These are phyloP conservation scores for Russula olivacea DNA, from an alignment of 768 basidiomycete genomes.

Conservation along the genomic window DNA sequence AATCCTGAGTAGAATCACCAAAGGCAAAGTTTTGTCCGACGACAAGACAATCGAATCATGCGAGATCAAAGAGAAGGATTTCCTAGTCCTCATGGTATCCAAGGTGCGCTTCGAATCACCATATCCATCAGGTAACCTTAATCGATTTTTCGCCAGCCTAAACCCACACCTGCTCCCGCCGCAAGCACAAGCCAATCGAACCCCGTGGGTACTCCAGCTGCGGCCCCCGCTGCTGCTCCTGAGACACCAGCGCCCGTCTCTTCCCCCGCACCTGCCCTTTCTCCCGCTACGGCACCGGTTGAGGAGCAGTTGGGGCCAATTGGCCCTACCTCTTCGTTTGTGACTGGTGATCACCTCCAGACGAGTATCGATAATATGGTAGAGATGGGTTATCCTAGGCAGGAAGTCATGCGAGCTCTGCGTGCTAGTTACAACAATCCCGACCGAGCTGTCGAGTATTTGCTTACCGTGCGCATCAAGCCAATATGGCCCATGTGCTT, in stretches of 20 bases:
- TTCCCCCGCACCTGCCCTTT: slow-evolving; percentile 31
- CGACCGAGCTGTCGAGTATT: slow-evolving; percentile 96
- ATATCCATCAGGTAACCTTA: background rate
- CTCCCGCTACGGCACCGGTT: slow-evolving; percentile 31
- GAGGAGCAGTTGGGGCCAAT: slow-evolving; percentile 10
- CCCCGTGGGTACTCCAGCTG: slow-evolving; percentile 29
- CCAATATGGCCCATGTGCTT: too few relatives aligned
- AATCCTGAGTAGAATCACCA: slow-evolving; percentile 16
- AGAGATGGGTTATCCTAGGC: slow-evolving; percentile 91
- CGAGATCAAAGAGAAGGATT: slow-evolving; percentile 97
- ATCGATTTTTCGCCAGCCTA: slow-evolving; percentile 41
- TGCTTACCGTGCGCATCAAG: slow-evolving; percentile 67
- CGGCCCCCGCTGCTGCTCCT: slow-evolving; percentile 34
- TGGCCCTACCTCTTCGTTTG: slow-evolving; percentile 54
- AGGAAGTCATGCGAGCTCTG: slow-evolving; percentile 78
- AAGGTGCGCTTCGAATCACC: slow-evolving; percentile 53
- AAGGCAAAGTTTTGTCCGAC: slow-evolving; percentile 89
- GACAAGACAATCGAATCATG: slow-evolving; percentile 82
- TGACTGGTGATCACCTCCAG: slow-evolving; percentile 74
- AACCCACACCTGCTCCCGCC: slow-evolving; percentile 40
- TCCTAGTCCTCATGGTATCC: slow-evolving; percentile 97
- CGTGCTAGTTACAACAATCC: slow-evolving; percentile 97
- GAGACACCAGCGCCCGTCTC: slow-evolving; percentile 32
- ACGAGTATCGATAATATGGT: slow-evolving; percentile 74
- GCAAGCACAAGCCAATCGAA: slow-evolving; percentile 31